Percentiles rank a stretch among this genome's conserved stretches.
Evolutionary conservation across 176 grass and related monocot species (phyloP).

Genomic region (Bonia amplexicaulis): DNA sequence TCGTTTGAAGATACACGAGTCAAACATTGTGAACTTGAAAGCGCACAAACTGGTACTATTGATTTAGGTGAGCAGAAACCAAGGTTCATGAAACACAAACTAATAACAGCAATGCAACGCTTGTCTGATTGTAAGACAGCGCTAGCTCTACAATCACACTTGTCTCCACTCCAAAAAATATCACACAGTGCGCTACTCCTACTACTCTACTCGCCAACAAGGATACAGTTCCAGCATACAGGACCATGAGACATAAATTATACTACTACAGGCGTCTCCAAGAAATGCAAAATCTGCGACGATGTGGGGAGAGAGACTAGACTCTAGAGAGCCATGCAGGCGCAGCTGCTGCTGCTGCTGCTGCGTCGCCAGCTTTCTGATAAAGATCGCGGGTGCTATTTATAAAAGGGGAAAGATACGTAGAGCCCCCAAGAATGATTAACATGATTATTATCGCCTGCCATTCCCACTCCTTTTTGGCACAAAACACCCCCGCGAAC

Average conservation of each 20-base stretch:
- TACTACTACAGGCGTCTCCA: neutral
- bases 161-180: constrained; percentile 8
- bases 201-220: neutral
- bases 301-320: neutral
- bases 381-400: constrained; percentile 63
- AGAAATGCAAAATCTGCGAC: neutral
- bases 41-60: neutral
- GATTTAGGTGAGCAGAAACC: too few relatives aligned
- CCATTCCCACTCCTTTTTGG: neutral
- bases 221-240: neutral
- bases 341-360: neutral
- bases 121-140: neutral
- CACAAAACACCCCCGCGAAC: neutral
- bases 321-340: neutral
- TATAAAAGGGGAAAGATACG: constrained; percentile 60
- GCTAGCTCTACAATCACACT: neutral
- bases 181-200: neutral
- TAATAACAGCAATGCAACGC: neutral
- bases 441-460: constrained; percentile 42
- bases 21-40: too few relatives aligned
- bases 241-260: neutral
- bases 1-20: neutral
- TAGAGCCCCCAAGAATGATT: constrained; percentile 58
- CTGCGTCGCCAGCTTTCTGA: constrained; percentile 40
- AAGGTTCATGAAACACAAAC: neutral